These are phyloP conservation scores for Dichotomocladium elegans DNA, from an alignment of 371 early-diverging fungal genomes.

Conservation along the genomic window DNA sequence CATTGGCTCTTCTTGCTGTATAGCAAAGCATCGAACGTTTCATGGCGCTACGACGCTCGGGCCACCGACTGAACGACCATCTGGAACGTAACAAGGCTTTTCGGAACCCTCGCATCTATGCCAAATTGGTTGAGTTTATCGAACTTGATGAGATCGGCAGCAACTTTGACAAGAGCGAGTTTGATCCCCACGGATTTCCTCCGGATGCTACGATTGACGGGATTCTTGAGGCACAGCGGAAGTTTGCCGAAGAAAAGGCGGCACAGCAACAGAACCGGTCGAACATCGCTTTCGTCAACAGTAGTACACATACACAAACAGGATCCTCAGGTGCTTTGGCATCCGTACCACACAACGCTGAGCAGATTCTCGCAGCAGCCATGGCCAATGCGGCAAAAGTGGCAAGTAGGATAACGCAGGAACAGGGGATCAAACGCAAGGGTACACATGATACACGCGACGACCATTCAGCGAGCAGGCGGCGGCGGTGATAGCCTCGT, in stretches of 20 bases:
- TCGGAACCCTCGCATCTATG: constrained; percentile 78
- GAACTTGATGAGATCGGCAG: constrained; percentile 70
- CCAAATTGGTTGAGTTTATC: constrained; percentile 71
- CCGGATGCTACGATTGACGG: constrained; percentile 52
- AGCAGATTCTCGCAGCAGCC: constrained; percentile 32
- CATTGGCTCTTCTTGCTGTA: no score
- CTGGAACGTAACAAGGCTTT: constrained; percentile 70
- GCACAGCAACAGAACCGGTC: constrained; percentile 30
- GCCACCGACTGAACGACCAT: constrained; percentile 65
- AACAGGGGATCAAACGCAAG: no score
- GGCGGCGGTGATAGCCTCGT: no score
- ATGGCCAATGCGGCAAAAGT: constrained; percentile 42
- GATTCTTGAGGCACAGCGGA: constrained; percentile 39
- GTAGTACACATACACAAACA: background rate
- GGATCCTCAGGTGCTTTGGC: background rate
- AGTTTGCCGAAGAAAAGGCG: constrained; percentile 37
- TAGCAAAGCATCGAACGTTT: constrained; percentile 67
- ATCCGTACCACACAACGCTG: background rate
- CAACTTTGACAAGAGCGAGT: constrained; percentile 52
- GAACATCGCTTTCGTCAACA: constrained; percentile 25
- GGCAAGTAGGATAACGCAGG: constrained; percentile 26
- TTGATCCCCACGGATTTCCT: constrained; percentile 54
- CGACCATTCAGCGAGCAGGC: no score
- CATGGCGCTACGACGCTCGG: constrained; percentile 39
- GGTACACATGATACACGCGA: no score